These are phyloP conservation scores for Syzygium oleosum DNA, from an alignment of 345 rosid genomes.

Conservation along the genomic window DNA sequence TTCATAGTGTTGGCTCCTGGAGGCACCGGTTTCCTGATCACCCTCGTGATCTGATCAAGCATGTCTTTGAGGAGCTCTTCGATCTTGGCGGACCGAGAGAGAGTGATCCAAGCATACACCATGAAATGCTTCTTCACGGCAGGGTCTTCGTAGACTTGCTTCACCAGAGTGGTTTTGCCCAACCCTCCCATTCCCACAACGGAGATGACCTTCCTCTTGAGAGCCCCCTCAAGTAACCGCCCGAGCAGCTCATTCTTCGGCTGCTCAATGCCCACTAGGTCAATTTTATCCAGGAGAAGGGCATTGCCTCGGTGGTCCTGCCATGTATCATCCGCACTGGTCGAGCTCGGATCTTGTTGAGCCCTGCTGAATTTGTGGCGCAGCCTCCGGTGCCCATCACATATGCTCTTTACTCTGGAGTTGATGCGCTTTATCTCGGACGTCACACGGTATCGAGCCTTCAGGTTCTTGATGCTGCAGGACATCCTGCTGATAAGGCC, in stretches of 20 bases:
- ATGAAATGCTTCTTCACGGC: constrained; percentile 15
- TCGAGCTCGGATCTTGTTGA: constrained; percentile 4
- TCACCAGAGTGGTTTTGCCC: constrained; percentile 35
- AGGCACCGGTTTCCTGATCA: constrained; percentile 13
- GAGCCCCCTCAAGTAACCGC: constrained; percentile 4
- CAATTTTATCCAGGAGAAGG: constrained; percentile 21
- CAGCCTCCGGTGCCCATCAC: constrained; percentile 13
- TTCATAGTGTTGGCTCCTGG: constrained; percentile 19
- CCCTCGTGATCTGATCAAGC: constrained; percentile 15
- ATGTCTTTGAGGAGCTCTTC: constrained; percentile 15
- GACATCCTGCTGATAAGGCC: constrained; percentile 8
- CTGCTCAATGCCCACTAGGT: constrained; percentile 28
- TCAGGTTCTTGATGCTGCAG: constrained; percentile 16
- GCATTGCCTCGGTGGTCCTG: constrained; percentile 18
- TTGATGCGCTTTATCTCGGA: constrained; percentile 11
- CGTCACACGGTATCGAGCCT: constrained; percentile 11
- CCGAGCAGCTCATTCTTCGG: constrained; percentile 12
- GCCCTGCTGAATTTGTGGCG: constrained; percentile 2
- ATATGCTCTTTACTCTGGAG: constrained; percentile 2
- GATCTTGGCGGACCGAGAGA: constrained; percentile 11
- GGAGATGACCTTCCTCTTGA: constrained; percentile 9
- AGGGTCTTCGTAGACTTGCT: constrained; percentile 21
- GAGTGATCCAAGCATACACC: constrained; percentile 20
- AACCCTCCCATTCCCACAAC: constrained; percentile 34
- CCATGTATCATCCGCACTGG: background rate